Evolutionary conservation across 2,329 filamentous ascomycete species (phyloP).

Genomic region (Fusarium praegraminearum): DNA sequence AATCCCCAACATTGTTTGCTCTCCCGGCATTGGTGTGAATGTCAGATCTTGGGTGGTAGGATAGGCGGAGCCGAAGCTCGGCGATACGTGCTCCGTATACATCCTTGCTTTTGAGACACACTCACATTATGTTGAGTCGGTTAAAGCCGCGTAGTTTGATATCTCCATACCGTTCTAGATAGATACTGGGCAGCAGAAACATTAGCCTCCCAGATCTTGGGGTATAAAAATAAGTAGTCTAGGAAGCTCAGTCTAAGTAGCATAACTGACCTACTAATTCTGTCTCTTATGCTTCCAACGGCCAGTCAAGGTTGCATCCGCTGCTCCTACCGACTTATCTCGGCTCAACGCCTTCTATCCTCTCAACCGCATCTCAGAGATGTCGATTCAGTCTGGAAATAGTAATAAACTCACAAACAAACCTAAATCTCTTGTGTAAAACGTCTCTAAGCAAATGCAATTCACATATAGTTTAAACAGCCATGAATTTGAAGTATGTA

Average conservation of each 20-base stretch:
- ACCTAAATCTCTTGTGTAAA: neutral
- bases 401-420: neutral
- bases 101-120: neutral
- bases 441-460: neutral
- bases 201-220: too few relatives aligned
- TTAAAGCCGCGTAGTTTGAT: neutral
- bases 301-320: constrained; percentile 26
- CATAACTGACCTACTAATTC: too few relatives aligned
- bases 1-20: constrained; percentile 44
- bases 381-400: neutral
- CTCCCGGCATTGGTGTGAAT: constrained; percentile 1
- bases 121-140: constrained; percentile 2
- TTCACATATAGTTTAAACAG: neutral
- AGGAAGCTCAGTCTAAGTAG: too few relatives aligned
- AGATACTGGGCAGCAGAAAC: too few relatives aligned
- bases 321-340: constrained; percentile 9
- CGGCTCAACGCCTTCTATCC: constrained; percentile 25
- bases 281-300: too few relatives aligned
- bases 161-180: neutral
- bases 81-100: constrained; percentile 6
- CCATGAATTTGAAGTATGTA: constrained; percentile 33
- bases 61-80: constrained; percentile 25
- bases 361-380: constrained; percentile 19
- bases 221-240: too few relatives aligned
- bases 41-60: neutral